Evolutionary conservation across 1,284 basidiomycete species (phyloP), one percentile per base, ranked within the genome.

Genomic region (Ganoderma multipileum): DNA sequence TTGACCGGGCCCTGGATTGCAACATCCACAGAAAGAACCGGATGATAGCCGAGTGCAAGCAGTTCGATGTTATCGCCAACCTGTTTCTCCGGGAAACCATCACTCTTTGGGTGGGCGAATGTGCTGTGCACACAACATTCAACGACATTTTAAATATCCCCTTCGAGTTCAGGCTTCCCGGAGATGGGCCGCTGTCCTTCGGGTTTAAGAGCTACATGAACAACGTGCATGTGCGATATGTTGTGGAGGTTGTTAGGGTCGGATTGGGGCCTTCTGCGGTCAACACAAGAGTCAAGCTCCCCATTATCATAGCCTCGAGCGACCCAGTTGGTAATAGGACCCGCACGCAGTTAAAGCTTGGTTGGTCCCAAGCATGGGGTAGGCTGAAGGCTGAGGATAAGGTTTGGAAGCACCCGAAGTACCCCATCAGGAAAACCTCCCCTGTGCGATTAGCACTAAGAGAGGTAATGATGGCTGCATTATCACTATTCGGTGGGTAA

Each of bases 351-450:
- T 66, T 72, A 23, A 69, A 72, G 66, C 62, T 68, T 14, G 71
- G 68, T 16, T 72, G 71, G 71, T 60, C 61, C 30, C 66, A 63
- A 33, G 61, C 64, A 20, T 72, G 71, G 71, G 71, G 68, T 23
- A 67, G 71, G 60, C 57, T 69, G 52, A 69, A 66, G 54, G 54
- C 52, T 28, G 68, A 72, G 64, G 23, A 44, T 11, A 30, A 57
- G n/a, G 65, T 72, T 12, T 68, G 71, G 16, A 69, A 67, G 55
- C 57, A 66, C 54, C 68, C 68, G n/a, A n/a, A n/a, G n/a, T n/a
- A n/a, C n/a, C n/a, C n/a, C n/a, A n/a, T n/a, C n/a, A n/a, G n/a
- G n/a, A n/a, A n/a, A n/a, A n/a, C n/a, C n/a, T n/a, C n/a, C n/a
- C n/a, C n/a, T n/a, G n/a, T n/a, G n/a, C n/a, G n/a, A n/a, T n/a